phyloP scores from a whole-genome alignment of 257 asterid genomes.

The Voacanga thouarsii region DNA sequence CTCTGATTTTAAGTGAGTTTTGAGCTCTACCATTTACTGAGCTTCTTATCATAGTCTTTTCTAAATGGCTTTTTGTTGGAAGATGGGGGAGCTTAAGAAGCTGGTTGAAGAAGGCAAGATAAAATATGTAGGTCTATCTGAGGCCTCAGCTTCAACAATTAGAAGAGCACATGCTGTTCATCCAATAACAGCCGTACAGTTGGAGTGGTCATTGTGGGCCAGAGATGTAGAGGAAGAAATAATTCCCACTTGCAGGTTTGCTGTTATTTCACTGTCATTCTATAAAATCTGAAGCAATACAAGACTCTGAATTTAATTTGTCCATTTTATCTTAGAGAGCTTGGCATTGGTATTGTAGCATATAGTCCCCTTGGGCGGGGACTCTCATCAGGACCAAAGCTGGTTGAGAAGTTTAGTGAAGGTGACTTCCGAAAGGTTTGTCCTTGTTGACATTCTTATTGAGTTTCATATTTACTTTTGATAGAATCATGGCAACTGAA shows the following conservation, averaged over 20 bases:
- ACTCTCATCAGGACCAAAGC: slow-evolving; percentile 20
- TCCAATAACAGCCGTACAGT: slow-evolving; percentile 24
- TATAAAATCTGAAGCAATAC: background rate
- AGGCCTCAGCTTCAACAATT: slow-evolving; percentile 28
- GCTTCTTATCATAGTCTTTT: too few relatives aligned
- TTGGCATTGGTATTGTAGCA: slow-evolving; percentile 41
- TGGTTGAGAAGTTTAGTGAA: slow-evolving; percentile 8
- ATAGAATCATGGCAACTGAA: too few relatives aligned
- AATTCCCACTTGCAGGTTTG: slow-evolving; percentile 26
- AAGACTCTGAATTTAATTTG: background rate
- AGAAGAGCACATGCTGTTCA: slow-evolving; percentile 31
- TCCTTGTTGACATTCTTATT: too few relatives aligned
- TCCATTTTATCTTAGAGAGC: slow-evolving; percentile 13
- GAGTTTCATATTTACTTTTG: too few relatives aligned
- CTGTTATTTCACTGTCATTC: background rate
- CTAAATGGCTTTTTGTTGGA: too few relatives aligned
- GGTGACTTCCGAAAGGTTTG: slow-evolving; percentile 30
- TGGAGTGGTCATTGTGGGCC: slow-evolving; percentile 26
- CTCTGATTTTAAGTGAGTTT: too few relatives aligned
- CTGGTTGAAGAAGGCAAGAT: slow-evolving; percentile 27
- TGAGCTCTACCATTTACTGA: too few relatives aligned
- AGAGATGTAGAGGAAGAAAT: slow-evolving; percentile 25
- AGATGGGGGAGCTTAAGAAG: slow-evolving; percentile 25
- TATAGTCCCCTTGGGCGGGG: slow-evolving; percentile 36
- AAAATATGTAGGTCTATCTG: slow-evolving; percentile 24